Evolutionary conservation across 208 protist genomes (phyloP).

Genomic region (Leptomonas pyrrhocoris): DNA sequence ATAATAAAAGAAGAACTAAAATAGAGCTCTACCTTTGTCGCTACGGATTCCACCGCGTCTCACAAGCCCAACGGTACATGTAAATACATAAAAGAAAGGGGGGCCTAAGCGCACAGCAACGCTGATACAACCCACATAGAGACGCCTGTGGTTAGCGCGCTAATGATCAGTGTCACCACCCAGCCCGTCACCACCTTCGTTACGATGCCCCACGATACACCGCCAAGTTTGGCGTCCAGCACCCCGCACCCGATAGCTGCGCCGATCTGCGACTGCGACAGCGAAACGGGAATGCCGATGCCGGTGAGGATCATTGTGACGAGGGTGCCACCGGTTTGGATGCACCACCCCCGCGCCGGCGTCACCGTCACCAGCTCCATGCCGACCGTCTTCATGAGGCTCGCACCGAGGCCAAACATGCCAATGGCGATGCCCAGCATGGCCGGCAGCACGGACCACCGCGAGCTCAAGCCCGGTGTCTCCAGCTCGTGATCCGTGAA

Average conservation of each 20-base stretch:
- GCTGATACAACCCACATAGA: constrained; percentile 48
- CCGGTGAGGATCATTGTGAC: constrained; percentile 86
- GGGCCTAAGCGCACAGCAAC: constrained; percentile 35
- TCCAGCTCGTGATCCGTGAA: constrained; percentile 73
- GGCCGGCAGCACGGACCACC: constrained; percentile 75
- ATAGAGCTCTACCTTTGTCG: no score
- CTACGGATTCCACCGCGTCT: no score
- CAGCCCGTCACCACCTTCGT: constrained; percentile 76
- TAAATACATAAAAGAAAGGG: not conserved
- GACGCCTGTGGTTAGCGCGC: constrained; percentile 60
- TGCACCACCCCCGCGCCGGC: constrained; percentile 83
- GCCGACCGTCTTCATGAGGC: constrained; percentile 86
- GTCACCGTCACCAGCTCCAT: constrained; percentile 87
- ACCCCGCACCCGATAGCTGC: constrained; percentile 82
- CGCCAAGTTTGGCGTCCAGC: constrained; percentile 58
- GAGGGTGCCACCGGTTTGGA: constrained; percentile 75
- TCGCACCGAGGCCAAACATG: constrained; percentile 75
- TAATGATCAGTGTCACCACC: constrained; percentile 78
- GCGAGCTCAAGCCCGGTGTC: constrained; percentile 46
- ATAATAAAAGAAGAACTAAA: no score
- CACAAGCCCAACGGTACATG: no score
- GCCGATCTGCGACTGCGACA: constrained; percentile 81
- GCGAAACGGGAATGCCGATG: constrained; percentile 81
- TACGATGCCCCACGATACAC: constrained; percentile 75
- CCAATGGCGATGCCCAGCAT: constrained; percentile 88